Conservation (phyloP, 2,329 filamentous ascomycete species). For the Fusarium sp. region DNA sequence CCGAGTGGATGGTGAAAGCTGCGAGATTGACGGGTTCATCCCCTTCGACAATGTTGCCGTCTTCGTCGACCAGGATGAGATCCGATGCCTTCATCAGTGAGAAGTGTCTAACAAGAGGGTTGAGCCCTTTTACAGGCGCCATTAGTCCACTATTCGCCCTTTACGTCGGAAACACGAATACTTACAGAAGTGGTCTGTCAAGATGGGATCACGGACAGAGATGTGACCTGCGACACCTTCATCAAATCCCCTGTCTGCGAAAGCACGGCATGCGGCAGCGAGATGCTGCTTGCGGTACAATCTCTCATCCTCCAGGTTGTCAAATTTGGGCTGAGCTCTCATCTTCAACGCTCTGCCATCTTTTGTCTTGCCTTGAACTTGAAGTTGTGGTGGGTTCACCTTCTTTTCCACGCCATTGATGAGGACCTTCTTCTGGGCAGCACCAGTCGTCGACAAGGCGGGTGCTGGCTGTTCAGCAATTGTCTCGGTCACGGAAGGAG, state of each 20-base stretch:
- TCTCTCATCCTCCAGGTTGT: background rate
- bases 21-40: constrained; percentile 68
- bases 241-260: background rate
- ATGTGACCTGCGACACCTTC: background rate
- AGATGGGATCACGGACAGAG: background rate
- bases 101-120: background rate
- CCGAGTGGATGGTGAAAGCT: constrained; percentile 74
- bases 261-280: background rate
- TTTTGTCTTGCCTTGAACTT: background rate
- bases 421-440: background rate
- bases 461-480: background rate
- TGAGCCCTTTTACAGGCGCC: background rate
- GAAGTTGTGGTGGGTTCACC: background rate
- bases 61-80: constrained; percentile 67
- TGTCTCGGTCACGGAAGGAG: background rate
- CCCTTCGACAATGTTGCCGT: background rate
- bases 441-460: background rate
- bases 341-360: background rate
- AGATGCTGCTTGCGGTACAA: background rate
- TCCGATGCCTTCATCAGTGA: constrained; percentile 49
- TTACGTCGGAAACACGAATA: accelerated
- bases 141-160: background rate
- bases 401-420: background rate
- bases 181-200: background rate
- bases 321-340: background rate